Evolutionary conservation across 75 land plant genomes (phyloP).

Genomic region (Picea sitchensis): DNA sequence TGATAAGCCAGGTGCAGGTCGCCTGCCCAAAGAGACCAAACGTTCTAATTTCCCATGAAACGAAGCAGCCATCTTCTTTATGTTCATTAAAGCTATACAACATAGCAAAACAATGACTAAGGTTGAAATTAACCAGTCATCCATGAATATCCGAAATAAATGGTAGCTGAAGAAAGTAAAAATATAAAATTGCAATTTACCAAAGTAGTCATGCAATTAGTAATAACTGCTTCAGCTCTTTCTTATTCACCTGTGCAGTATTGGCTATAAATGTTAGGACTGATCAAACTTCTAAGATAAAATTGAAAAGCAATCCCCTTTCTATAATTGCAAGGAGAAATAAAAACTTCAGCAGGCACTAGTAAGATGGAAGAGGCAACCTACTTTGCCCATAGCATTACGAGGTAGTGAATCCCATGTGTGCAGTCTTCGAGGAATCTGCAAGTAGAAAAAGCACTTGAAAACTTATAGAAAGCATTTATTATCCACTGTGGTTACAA

Average conservation of each 20-base stretch:
- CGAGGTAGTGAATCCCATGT: constrained; percentile 84
- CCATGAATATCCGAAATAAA: not conserved
- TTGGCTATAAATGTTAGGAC: not conserved
- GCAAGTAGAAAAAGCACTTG: constrained; percentile 6
- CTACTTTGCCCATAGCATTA: constrained; percentile 98
- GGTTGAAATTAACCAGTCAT: not conserved
- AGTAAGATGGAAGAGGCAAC: not conserved
- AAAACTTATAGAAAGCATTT: not conserved
- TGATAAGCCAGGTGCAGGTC: not conserved
- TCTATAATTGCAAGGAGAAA: not conserved
- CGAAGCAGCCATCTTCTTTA: not conserved
- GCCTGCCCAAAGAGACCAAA: not conserved
- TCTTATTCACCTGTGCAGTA: constrained; percentile 83
- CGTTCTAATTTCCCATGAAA: not conserved
- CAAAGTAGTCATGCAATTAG: constrained; percentile 6
- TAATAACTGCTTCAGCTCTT: constrained; percentile 63
- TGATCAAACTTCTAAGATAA: not conserved
- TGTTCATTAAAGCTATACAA: not conserved
- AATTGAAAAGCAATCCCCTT: not conserved
- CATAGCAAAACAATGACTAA: not conserved
- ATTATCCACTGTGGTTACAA: not conserved
- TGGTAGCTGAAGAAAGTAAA: not conserved
- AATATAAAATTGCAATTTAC: not conserved
- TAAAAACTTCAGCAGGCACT: not conserved
- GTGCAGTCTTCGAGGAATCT: constrained; percentile 68